phyloP scores from a whole-genome alignment of 176 grass and related monocot genomes.

The Alloteropsis semialata region DNA sequence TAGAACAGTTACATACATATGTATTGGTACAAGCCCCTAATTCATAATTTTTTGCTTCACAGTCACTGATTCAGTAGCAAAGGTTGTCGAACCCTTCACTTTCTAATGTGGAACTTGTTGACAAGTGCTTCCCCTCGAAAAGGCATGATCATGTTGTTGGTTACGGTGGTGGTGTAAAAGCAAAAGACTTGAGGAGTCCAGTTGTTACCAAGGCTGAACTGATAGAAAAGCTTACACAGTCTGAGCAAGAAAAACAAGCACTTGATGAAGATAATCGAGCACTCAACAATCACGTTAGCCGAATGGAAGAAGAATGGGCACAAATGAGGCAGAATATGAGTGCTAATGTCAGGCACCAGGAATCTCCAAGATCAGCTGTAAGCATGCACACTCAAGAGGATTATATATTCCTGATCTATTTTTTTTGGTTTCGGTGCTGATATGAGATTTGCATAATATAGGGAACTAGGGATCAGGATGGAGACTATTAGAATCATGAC shows the following conservation, averaged over 20 bases:
- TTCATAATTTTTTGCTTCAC: background rate
- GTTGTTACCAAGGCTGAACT: too few species aligned
- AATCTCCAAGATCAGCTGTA: background rate
- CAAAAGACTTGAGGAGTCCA: background rate
- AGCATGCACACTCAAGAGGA: background rate
- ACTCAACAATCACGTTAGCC: background rate
- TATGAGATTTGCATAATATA: background rate
- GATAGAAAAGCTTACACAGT: too few species aligned
- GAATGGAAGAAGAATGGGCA: background rate
- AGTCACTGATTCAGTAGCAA: background rate
- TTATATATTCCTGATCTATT: background rate
- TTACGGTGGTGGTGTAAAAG: background rate
- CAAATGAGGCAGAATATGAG: background rate
- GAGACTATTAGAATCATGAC: background rate
- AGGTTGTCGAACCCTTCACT: background rate
- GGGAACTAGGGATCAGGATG: background rate
- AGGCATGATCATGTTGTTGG: background rate
- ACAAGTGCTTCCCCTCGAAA: background rate
- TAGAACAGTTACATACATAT: too few species aligned
- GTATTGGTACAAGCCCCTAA: background rate
- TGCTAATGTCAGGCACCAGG: background rate
- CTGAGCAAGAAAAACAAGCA: too few species aligned
- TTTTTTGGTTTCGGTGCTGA: background rate
- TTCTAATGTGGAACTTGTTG: background rate
- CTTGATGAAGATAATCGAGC: background rate